A percentile compares a stretch with the other conserved stretches of the same genome.
Conservation (phyloP, 2,329 filamentous ascomycete species). For the Paracoccidioides lutzii region DNA sequence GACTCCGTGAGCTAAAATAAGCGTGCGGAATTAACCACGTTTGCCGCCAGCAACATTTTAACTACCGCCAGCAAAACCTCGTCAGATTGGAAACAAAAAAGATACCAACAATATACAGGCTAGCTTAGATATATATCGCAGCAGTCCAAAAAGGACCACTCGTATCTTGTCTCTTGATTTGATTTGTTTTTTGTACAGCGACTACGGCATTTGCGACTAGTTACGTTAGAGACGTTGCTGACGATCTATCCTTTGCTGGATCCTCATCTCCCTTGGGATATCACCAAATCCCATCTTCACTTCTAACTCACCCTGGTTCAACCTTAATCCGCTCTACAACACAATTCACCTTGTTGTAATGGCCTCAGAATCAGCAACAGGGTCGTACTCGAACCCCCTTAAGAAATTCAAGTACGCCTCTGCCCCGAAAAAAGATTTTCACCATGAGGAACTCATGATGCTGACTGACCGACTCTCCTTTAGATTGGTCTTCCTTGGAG, state of each 20-base stretch:
- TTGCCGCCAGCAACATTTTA: background rate
- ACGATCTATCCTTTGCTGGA: background rate
- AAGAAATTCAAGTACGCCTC: constrained; percentile 94
- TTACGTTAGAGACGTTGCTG: background rate
- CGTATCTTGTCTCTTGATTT: background rate
- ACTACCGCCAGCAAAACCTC: background rate
- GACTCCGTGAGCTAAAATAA: background rate
- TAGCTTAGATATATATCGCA: background rate
- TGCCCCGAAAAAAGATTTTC: too few relatives aligned
- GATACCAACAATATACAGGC: background rate
- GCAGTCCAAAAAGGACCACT: background rate
- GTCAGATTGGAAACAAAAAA: too few relatives aligned
- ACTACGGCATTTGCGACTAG: constrained; percentile 4
- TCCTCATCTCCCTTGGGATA: constrained; percentile 1
- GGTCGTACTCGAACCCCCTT: constrained; percentile 94
- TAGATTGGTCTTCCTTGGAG: constrained; percentile 91
- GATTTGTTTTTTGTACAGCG: background rate
- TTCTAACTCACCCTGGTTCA: background rate
- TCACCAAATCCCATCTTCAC: background rate
- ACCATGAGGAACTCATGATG: background rate
- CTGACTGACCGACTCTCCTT: constrained; percentile 3
- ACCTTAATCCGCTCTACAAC: background rate
- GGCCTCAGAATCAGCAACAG: constrained; percentile 59
- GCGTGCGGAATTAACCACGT: background rate
- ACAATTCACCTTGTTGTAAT: constrained; percentile 35